These are phyloP conservation scores for Dryas alaskensis DNA, from an alignment of 306 rosid genomes.

Conservation along the genomic window DNA sequence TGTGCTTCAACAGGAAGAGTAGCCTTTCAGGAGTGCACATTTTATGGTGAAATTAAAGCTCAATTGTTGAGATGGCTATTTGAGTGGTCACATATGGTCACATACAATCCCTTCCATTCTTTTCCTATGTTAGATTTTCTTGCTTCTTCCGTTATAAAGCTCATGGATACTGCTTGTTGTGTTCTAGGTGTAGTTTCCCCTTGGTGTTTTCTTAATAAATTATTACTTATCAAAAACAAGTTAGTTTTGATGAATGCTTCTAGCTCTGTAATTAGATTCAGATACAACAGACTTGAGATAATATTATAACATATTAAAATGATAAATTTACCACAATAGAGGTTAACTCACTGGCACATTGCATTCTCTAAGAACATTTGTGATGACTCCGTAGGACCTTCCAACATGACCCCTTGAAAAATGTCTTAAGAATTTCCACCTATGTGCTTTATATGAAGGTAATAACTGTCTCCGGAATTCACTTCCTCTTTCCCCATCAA, in stretches of 20 bases:
- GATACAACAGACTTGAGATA: background rate
- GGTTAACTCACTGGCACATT: constrained; percentile 61
- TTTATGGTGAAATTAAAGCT: too few species aligned
- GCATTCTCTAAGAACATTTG: constrained; percentile 53
- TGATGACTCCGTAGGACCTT: constrained; percentile 48
- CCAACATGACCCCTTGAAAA: constrained; percentile 55
- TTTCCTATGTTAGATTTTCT: too few species aligned
- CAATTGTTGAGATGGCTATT: too few species aligned
- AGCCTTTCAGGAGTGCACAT: too few species aligned
- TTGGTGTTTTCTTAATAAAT: too few species aligned
- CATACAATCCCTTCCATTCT: too few species aligned
- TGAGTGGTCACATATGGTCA: too few species aligned
- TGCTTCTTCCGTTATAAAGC: background rate
- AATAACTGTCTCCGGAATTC: constrained; percentile 66
- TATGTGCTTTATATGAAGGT: constrained; percentile 83
- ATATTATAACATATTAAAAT: background rate
- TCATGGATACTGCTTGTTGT: background rate
- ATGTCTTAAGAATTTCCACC: constrained; percentile 50
- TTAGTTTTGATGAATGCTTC: background rate
- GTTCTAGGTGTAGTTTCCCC: too few species aligned
- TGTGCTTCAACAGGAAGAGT: too few species aligned
- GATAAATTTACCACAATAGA: background rate
- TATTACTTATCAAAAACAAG: too few species aligned
- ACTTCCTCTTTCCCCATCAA: constrained; percentile 81
- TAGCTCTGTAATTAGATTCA: background rate